Base-by-base conservation (phyloP, 257 asterid species). In the Nicotiana sylvestris region DNA sequence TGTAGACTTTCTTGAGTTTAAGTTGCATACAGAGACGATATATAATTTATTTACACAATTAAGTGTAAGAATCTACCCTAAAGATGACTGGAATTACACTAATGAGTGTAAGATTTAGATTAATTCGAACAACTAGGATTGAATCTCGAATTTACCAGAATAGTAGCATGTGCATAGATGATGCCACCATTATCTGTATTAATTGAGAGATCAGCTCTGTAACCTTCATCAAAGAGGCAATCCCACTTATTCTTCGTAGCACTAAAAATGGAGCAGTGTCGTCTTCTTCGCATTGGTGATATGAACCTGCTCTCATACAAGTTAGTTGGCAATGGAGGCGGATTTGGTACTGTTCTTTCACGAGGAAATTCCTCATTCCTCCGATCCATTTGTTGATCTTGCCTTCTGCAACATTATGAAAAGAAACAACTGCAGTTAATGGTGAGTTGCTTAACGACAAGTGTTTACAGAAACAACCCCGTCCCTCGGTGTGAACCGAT, bases 181-280 rank as follows among this genome's bases (percentile, higher is more conserved):
- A 88, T 65, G 6, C 83, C 88, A 7, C 91, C 94, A 33, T 83
- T 83, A 7, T 89, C 92, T 2, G 93, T 90, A 35, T 67, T 74
- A 69, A 95, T 86, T 3, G 89, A 84, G 67, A 95, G 93, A 83
- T 95, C 98, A 8, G 97, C 98, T 84, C 97, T 82, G 69, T 91
- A 90, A 76, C 85, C 98, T 85, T 93, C 93, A 51, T 92, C 95
- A 27, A 95, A 93, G 72, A 95, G 94, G 76, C 90, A 91, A 56
- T 95, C 97, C 64, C 64, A 57, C 27, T 9, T 57, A 57, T 18
- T 5, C 64, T 17, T 57, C 9, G 64, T 6, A 3, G 86, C 82
- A 43, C 68, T 82, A 35, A 87, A 87, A 55, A 76, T 56, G 76
- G 87, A 74, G 46, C 92, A 81, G 49, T 68, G 57, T 35, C 6